Evolutionary conservation across 2,329 filamentous ascomycete genomes (phyloP), one percentile per base, ranked within the genome.

Genomic region (Neopestalotiopsis clavispora): DNA sequence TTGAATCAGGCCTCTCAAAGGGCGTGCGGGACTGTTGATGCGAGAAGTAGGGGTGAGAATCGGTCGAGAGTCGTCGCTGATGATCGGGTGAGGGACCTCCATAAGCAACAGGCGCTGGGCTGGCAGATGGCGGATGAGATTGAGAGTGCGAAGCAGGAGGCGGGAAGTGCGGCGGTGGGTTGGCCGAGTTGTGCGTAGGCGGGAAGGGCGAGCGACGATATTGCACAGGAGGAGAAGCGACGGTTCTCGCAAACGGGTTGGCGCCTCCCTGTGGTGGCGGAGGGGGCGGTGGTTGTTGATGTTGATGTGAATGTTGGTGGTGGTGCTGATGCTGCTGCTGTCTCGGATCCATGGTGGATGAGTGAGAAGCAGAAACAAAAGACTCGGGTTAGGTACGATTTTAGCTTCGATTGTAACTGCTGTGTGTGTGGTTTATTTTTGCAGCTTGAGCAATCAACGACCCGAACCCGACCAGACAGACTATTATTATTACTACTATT

Each of bases 21-120:
- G 71, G 61, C 45, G 74, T 72, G 64, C 77, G 71, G 34, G 76
- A 74, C 67, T 67, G 69, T 66, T 77, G 61, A 67, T 77, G 76
- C n/a, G 75, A 62, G 64, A 76, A 79, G 72, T 75, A 78, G 42
- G 74, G 72, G 57, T 69, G 74, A 40, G 74, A 67, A 49, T 79
- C 77, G 30, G 61, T 23, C 20, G 77, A 78, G 0, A 73, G 72
- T 34, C 74, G 76, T 72, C 77, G 76, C 66, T 75, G 73, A 56
- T 78, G 75, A 56, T 78, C 74, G 40, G 38, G 38, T 57, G 23
- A 28, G n/a, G 32, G 59, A 10, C 66, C 59, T 38, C 57, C 61
- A 60, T 65, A 68, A 6, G 66, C 60, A 59, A 28, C 69, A 20
- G 70, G 66, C 20, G 72, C 73, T 69, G 77, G 76, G 60, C 76